Conservation (phyloP, 768 basidiomycete genomes). For the Roridomyces roridus region DNA sequence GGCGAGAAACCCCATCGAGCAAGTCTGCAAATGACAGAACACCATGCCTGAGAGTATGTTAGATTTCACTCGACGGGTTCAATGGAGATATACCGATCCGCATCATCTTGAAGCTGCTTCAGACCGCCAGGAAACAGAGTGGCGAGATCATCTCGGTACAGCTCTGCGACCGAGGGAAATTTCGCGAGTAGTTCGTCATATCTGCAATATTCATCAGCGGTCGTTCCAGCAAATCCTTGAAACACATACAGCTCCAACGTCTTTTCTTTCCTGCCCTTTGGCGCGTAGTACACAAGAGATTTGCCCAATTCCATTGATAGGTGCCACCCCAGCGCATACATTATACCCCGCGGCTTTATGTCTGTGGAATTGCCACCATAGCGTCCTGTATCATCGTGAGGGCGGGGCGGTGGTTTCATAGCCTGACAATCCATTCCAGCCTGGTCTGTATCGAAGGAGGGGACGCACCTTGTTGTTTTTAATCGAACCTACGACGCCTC, state of each 20-base stretch:
- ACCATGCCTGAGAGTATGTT: not conserved
- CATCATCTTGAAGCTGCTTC: not conserved
- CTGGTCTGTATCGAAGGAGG: not conserved
- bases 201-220: not conserved
- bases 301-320: not conserved
- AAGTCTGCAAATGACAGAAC: conserved; percentile 8
- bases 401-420: not conserved
- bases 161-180: not conserved
- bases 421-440: not conserved
- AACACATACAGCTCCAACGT: not conserved
- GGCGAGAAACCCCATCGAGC: conserved; percentile 1
- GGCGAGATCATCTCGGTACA: conserved; percentile 4
- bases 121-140: conserved; percentile 1
- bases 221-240: not conserved
- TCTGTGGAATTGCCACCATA: not conserved
- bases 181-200: not conserved
- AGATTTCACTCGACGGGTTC: too few species aligned
- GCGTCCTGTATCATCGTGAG: not conserved
- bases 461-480: conserved; percentile 1
- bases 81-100: not conserved
- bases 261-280: not conserved
- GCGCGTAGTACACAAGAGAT: conserved; percentile 3
- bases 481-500: not conserved
- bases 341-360: not conserved
- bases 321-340: conserved; percentile 15